Evolutionary conservation across 2,329 filamentous ascomycete species (phyloP).

Genomic region (Diaporthe aspalathi): DNA sequence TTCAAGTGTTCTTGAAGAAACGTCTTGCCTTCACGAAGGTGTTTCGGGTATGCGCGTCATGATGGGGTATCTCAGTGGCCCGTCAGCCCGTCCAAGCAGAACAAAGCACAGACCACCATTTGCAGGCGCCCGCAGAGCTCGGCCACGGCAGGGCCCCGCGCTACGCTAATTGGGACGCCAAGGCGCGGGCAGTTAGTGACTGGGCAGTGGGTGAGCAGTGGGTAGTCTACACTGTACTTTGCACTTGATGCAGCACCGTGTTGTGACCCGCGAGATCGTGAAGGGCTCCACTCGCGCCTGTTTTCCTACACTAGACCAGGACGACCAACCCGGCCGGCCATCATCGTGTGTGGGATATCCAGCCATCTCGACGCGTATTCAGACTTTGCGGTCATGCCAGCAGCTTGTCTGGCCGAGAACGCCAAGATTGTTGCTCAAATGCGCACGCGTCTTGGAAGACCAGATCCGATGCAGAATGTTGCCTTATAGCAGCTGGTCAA

Average conservation of each 20-base stretch:
- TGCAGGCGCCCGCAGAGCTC: background rate
- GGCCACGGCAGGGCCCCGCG: background rate
- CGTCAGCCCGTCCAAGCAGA: no score
- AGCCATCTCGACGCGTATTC: conserved; percentile 11
- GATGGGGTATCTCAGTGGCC: conserved; percentile 9
- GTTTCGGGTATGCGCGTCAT: conserved; percentile 39
- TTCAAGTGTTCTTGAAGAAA: no score
- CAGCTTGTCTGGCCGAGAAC: conserved; percentile 5
- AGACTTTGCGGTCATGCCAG: conserved; percentile 32
- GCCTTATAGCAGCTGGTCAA: conserved; percentile 19
- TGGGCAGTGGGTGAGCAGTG: background rate
- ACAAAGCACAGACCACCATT: conserved; percentile 15
- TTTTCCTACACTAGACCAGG: background rate
- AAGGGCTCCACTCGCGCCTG: background rate
- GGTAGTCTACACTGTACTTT: no score
- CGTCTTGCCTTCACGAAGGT: background rate
- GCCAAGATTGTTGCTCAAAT: conserved; percentile 31
- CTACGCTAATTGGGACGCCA: conserved; percentile 27
- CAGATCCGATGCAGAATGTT: conserved; percentile 7
- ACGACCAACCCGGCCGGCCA: background rate
- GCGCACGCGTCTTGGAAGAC: conserved; percentile 30
- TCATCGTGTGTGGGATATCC: background rate
- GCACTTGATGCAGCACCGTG: no score
- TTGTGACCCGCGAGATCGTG: background rate
- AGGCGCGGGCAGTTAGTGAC: no score